A percentile compares a stretch with the other conserved stretches of the same genome.
Conservation (phyloP, 2,329 filamentous ascomycete genomes). For the Fusarium coicis region DNA sequence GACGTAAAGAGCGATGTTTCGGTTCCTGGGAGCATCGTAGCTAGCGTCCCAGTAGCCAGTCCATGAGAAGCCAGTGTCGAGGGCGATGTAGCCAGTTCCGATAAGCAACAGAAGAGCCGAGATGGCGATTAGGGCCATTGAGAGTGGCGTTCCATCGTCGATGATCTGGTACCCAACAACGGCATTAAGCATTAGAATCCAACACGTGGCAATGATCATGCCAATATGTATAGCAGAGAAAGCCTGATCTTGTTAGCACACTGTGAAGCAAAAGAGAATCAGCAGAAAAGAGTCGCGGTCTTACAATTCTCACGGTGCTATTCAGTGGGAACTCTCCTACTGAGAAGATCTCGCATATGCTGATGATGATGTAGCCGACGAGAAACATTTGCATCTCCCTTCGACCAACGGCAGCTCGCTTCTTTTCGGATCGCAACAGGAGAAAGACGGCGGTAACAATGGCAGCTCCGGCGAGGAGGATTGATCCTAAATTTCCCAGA, state of each 20-base stretch:
- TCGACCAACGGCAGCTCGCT: constrained; percentile 92
- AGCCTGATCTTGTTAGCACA: constrained; percentile 61
- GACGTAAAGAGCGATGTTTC: constrained; percentile 89
- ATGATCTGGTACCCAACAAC: constrained; percentile 92
- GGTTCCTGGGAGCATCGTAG: constrained; percentile 74
- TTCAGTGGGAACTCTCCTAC: constrained; percentile 87
- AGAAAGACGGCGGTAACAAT: constrained; percentile 76
- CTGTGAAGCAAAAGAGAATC: background rate
- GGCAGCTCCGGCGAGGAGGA: constrained; percentile 81
- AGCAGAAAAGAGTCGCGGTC: constrained; percentile 46
- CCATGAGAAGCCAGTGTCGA: constrained; percentile 91
- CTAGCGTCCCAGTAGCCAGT: constrained; percentile 80
- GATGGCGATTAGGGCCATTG: constrained; percentile 76
- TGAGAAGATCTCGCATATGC: constrained; percentile 96
- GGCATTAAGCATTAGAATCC: constrained; percentile 92
- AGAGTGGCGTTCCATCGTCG: constrained; percentile 91
- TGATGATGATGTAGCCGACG: constrained; percentile 83
- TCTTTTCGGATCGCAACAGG: constrained; percentile 83
- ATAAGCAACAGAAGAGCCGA: constrained; percentile 82
- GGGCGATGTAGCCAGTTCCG: constrained; percentile 93
- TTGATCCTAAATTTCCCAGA: constrained; percentile 92
- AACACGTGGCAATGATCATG: constrained; percentile 86
- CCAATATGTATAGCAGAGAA: constrained; percentile 93
- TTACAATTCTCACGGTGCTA: constrained; percentile 75
- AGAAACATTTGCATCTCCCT: constrained; percentile 98